phyloP scores from a whole-genome alignment of 306 rosid genomes.

The Begonia peltatifolia region DNA sequence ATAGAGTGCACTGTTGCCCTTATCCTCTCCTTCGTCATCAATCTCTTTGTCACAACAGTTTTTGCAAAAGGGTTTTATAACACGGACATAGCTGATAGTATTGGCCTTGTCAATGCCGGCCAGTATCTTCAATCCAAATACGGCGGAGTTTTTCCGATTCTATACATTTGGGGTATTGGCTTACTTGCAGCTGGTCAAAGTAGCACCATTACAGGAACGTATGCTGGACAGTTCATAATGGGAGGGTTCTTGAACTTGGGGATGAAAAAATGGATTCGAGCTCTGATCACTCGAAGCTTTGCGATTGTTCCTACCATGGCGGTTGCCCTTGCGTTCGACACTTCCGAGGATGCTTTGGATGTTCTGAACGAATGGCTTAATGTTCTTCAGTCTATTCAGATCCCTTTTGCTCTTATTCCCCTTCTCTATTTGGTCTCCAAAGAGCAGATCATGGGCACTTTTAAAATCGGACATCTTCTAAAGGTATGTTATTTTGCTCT shows the following conservation, averaged over 20 bases:
- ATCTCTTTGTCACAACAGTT: constrained; percentile 79
- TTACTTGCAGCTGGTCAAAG: constrained; percentile 96
- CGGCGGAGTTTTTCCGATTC: constrained; percentile 74
- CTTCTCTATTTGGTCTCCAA: constrained; percentile 82
- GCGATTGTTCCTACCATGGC: constrained; percentile 81
- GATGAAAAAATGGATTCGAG: constrained; percentile 88
- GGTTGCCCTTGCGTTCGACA: constrained; percentile 72
- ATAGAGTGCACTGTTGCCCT: constrained; percentile 88
- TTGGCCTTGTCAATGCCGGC: constrained; percentile 90
- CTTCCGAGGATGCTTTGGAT: constrained; percentile 59
- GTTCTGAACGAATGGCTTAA: constrained; percentile 91
- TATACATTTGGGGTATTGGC: constrained; percentile 91
- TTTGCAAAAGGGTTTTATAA: constrained; percentile 87
- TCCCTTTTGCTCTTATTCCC: constrained; percentile 95
- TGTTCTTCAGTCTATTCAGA: constrained; percentile 91
- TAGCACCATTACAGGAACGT: constrained; percentile 95
- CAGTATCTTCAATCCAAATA: constrained; percentile 78
- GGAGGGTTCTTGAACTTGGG: constrained; percentile 78
- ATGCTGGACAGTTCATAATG: constrained; percentile 99
- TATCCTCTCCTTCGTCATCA: constrained; percentile 54
- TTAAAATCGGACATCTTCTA: constrained; percentile 62
- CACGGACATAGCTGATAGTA: constrained; percentile 50
- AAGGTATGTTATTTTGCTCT: constrained; percentile 30
- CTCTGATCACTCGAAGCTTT: constrained; percentile 75
- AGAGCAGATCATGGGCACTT: constrained; percentile 86